Evolutionary conservation across 306 rosid genomes (phyloP), one percentile per base, ranked within the genome.

Genomic region (Acacia melanoxylon): DNA sequence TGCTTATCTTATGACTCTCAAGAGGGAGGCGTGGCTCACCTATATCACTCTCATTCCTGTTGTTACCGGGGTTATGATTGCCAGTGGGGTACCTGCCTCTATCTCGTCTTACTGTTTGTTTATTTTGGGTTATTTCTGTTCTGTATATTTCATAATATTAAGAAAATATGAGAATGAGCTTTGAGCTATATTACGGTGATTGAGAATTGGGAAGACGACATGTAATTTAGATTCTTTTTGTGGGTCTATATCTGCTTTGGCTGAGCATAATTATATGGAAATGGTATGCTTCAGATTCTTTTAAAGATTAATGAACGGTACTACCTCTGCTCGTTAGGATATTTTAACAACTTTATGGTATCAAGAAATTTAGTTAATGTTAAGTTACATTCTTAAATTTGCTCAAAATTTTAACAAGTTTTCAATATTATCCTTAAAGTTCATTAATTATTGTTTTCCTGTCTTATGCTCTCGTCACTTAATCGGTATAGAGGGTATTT

Each of bases 1-100:
- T n/a, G 90, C 90, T 42, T 84, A 84, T 51, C 17, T 87, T 7
- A 72, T 82, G 84, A 81, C 84, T 11, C 78, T 72, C 22, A 79
- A 33, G 73, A 82, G 72, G 72, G 90, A 87, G 78, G 75, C 75
- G 22, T 87, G 84, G 84, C 78, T 87, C 70, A 85, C 86, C 1
- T 87, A 87, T 3, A 2, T 82, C 33, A 75, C 86, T 20, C 90
- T 87, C 14, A 5, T 87, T 11, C 90, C 88, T 62, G 88, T 87
- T 65, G 88, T 87, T 72, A 24, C 86, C 6, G 90, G 88, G 4
- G 88, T 87, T 61, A 62, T 87, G 49, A 85, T 87, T 73, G 88
- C 90, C 41, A 87, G 88, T 82, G 86, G 88, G 90, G 86, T 80
- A 85, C 71, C 27, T 49, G 5, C 6, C 46, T 70, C 16, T 33